Base-by-base conservation (phyloP, 2,329 filamentous ascomycete genomes). In the Clonostachys byssicola region DNA sequence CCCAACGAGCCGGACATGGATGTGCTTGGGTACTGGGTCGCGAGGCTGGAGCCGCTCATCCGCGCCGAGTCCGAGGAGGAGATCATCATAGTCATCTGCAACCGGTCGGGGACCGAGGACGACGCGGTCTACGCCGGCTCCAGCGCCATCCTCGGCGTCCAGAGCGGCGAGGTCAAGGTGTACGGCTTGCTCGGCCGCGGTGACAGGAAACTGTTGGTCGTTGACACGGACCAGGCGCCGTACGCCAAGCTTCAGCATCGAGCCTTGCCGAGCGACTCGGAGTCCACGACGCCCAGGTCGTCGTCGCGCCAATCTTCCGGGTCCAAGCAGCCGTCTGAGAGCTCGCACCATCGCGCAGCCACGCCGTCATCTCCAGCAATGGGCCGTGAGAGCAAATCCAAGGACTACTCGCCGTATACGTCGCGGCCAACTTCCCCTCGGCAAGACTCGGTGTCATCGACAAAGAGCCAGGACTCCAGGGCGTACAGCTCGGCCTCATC, bases 11-110 rank as follows among this genome's bases (percentile, higher is more conserved):
- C 87, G 0, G 88, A 92, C 53, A 75, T 88, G 66, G 81, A 88
- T 20, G 89, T 87, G 0, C 60, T 92, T 8, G 78, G 80, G 0
- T 92, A 92, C 56, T 92, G 88, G 89, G 70, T 89, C 0, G 77
- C 80, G n/a, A 76, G 89, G 0, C 72, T 92, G 5, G 82, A 86
- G 47, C 88, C 88, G 0, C 47, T 86, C 0, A 80, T 85, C 33
- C 69, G 75, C 12, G 58, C 66, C 0, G 72, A 81, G 3, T 66
- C 51, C 0, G 56, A 71, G 0, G 74, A 80, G 0, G 85, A 89
- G 48, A 75, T 86, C 16, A 80, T 88, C 36, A 72, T 92, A 0
- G 73, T 92, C 0, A 77, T 91, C 52, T 82, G 81, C 42, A 92
- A 94, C 59, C 75, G 88, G 4, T 78, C 76, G 33, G 89, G 88